Percentiles rank a stretch among this genome's conserved stretches.
Conservation (phyloP, 176 grass and related monocot genomes). For the Guadua angustifolia region DNA sequence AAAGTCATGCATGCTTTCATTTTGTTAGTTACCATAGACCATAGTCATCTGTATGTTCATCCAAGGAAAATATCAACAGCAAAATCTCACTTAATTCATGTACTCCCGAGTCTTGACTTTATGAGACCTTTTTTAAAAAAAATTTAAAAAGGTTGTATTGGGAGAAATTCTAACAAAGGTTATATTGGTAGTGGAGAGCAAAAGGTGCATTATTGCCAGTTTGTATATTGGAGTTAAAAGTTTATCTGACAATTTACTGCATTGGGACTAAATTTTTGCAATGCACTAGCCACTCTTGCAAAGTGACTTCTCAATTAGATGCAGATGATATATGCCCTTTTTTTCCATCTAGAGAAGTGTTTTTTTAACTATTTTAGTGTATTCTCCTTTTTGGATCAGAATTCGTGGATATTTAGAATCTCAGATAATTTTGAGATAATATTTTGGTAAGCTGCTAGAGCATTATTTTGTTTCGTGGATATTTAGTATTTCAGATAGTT, state of each 20-base stretch:
- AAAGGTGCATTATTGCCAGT: not conserved
- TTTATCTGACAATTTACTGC: not conserved
- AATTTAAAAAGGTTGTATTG: not conserved
- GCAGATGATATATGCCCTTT: not conserved
- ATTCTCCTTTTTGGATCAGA: slow-evolving; percentile 11
- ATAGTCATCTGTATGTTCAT: not conserved
- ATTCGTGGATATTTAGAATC: not conserved
- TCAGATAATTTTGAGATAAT: not conserved
- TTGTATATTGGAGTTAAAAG: slow-evolving; percentile 1
- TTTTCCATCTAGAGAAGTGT: slow-evolving; percentile 8
- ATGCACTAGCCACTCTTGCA: not conserved
- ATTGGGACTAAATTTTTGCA: not conserved
- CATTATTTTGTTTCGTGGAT: not conserved
- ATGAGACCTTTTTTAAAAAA: not conserved
- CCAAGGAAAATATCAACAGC: not conserved
- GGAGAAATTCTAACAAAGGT: not conserved
- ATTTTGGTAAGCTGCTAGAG: slow-evolving; percentile 21
- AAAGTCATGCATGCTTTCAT: not conserved
- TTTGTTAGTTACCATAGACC: not conserved
- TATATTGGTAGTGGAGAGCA: not conserved
- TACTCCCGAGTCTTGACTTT: not conserved
- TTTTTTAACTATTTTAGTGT: slow-evolving; percentile 1
- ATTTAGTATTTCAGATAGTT: slow-evolving; percentile 6
- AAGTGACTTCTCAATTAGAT: not conserved
- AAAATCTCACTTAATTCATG: not conserved